Conservation (phyloP, 495 filamentous ascomycete genomes). For the Daldinia decipiens region DNA sequence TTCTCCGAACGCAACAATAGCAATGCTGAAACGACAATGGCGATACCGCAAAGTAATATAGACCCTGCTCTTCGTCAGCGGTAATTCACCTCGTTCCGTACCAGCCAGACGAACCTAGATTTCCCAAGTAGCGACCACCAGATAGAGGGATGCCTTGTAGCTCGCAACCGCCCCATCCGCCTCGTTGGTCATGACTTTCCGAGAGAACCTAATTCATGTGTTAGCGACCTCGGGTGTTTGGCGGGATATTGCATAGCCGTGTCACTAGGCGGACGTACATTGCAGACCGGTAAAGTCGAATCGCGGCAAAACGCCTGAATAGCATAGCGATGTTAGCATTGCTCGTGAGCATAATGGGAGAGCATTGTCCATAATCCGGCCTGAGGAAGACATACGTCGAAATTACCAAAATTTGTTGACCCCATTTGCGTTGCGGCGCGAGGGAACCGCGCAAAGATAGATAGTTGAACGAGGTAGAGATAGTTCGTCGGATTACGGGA, state of each 20-base stretch:
- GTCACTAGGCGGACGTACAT: conserved; percentile 70
- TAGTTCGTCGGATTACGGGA: conserved; percentile 12
- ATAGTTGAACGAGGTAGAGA: conserved; percentile 14
- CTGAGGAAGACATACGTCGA: conserved; percentile 70
- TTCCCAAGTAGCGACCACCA: conserved; percentile 72
- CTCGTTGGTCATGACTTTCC: conserved; percentile 53
- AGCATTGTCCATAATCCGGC: neutral
- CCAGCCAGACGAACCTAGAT: conserved; percentile 74
- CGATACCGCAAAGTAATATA: conserved; percentile 82
- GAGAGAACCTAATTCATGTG: conserved; percentile 56
- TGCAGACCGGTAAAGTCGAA: conserved; percentile 94
- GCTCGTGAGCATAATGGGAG: neutral
- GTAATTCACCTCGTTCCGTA: neutral
- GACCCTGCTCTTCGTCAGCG: conserved; percentile 69
- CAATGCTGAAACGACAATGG: conserved; percentile 71
- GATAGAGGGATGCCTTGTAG: conserved; percentile 78
- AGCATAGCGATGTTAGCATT: conserved; percentile 23
- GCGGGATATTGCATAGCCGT: conserved; percentile 40
- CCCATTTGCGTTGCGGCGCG: conserved; percentile 59
- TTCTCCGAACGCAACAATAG: conserved; percentile 84
- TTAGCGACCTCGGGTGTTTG: conserved; percentile 18
- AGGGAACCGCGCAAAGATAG: conserved; percentile 33
- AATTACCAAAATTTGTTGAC: conserved; percentile 86
- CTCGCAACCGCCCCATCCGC: conserved; percentile 71
- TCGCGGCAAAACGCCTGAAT: conserved; percentile 91